Percentiles rank a stretch among this genome's conserved stretches.
phyloP scores from a whole-genome alignment of 2,329 filamentous ascomycete genomes.

The Botrytis hyacinthi region DNA sequence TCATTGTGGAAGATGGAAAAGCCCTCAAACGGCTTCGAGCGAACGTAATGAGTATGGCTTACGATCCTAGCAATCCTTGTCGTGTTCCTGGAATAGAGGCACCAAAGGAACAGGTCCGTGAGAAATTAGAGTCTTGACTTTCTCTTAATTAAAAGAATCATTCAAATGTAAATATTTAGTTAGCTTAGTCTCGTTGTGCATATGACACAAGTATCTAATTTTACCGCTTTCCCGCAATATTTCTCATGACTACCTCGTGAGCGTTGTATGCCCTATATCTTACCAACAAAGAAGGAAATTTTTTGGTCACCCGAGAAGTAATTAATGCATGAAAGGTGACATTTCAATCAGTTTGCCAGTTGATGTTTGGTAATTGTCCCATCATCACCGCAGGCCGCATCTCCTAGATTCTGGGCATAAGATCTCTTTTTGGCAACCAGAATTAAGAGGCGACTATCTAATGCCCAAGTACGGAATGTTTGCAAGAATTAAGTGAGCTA shows the following conservation, averaged over 20 bases:
- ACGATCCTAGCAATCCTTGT: slow-evolving; percentile 12
- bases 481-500: rapidly evolving
- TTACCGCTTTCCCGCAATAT: background rate
- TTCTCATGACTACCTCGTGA: background rate
- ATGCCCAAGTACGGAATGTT: rapidly evolving
- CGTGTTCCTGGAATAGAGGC: background rate
- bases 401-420: rapidly evolving
- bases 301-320: too few species aligned
- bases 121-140: background rate
- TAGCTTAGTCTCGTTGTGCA: background rate
- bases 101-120: background rate
- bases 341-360: background rate
- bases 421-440: rapidly evolving
- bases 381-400: background rate
- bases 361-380: background rate
- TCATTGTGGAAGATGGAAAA: slow-evolving; percentile 6
- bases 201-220: background rate
- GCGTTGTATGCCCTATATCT: too few species aligned
- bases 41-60: slow-evolving; percentile 8
- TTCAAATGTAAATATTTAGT: background rate
- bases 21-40: background rate
- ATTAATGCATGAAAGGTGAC: background rate
- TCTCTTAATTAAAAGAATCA: background rate
- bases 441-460: rapidly evolving
- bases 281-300: too few species aligned